Evolutionary conservation across 257 asterid genomes (phyloP).

Genomic region (Datura wrightii): DNA sequence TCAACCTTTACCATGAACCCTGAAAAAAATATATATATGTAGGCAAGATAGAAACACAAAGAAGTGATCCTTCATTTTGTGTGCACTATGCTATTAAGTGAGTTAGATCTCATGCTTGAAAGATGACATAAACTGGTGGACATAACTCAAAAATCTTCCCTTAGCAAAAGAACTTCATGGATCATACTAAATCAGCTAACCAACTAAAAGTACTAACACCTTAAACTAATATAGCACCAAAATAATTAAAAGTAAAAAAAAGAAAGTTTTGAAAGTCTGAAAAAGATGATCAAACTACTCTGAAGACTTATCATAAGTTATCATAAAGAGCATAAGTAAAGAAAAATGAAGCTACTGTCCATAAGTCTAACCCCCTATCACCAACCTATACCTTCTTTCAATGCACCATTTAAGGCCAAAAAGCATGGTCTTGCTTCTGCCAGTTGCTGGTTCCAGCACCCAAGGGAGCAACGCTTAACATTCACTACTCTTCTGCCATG

Average conservation of each 20-base stretch:
- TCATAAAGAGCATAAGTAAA: background rate
- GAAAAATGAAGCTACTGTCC: background rate
- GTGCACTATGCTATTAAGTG: background rate
- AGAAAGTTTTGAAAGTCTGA: background rate
- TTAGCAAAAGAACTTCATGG: background rate
- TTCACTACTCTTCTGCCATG: background rate
- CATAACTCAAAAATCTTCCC: background rate
- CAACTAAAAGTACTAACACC: background rate
- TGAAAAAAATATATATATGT: background rate
- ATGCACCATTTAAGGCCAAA: too few relatives aligned
- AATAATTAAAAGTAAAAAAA: too few relatives aligned
- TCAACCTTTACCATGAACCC: background rate
- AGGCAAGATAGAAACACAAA: background rate
- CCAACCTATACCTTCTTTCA: too few relatives aligned
- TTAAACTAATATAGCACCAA: background rate
- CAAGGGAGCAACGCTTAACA: background rate
- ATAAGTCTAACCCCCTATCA: background rate
- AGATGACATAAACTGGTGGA: background rate
- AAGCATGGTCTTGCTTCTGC: too few relatives aligned
- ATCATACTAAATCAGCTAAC: background rate
- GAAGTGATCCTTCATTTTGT: background rate
- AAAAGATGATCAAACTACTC: background rate
- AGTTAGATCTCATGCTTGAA: background rate
- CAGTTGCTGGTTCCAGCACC: too few relatives aligned
- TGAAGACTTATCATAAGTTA: background rate